A percentile compares a stretch with the other conserved stretches of the same genome.
Evolutionary conservation across 2,329 filamentous ascomycete genomes (phyloP).

Genomic region (Hypoxylon sp.): DNA sequence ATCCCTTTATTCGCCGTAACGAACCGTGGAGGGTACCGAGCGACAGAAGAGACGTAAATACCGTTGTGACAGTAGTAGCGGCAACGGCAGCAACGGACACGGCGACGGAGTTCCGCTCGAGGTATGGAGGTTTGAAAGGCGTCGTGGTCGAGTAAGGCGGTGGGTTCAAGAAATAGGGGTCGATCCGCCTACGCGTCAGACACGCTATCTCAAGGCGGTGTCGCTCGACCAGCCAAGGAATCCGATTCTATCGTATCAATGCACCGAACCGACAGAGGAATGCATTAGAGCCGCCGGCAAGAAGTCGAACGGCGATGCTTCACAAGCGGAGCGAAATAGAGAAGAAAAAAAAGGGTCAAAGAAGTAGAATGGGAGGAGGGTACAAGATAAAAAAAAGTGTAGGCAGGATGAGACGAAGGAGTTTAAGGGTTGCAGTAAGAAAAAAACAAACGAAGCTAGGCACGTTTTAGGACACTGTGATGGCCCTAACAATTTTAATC

Average conservation of each 20-base stretch:
- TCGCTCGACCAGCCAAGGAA: slow-evolving; percentile 23
- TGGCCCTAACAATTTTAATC: too few relatives aligned
- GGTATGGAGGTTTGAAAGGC: background rate
- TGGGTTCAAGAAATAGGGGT: slow-evolving; percentile 1
- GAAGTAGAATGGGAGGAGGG: slow-evolving; percentile 4
- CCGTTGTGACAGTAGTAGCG: too few relatives aligned
- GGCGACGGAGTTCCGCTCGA: background rate
- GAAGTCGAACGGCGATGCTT: slow-evolving; percentile 18
- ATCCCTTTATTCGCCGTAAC: slow-evolving; percentile 26
- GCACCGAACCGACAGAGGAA: slow-evolving; percentile 26
- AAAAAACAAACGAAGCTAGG: slow-evolving; percentile 13
- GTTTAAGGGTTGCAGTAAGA: slow-evolving; percentile 17
- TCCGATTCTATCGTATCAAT: slow-evolving; percentile 30
- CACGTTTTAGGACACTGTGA: slow-evolving; percentile 2
- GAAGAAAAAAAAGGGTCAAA: background rate
- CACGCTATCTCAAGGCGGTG: slow-evolving; percentile 20
- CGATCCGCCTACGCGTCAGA: slow-evolving; percentile 33
- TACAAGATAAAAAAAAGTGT: slow-evolving; percentile 24
- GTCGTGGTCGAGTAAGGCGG: background rate
- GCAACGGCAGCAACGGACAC: too few relatives aligned
- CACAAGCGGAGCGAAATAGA: slow-evolving; percentile 14
- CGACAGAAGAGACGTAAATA: slow-evolving; percentile 41
- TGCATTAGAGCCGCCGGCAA: slow-evolving; percentile 22
- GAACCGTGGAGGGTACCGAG: slow-evolving; percentile 40
- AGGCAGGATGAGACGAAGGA: slow-evolving; percentile 16